phyloP scores from a whole-genome alignment of 495 filamentous ascomycete genomes.

The Hypoxylon intermedium region DNA sequence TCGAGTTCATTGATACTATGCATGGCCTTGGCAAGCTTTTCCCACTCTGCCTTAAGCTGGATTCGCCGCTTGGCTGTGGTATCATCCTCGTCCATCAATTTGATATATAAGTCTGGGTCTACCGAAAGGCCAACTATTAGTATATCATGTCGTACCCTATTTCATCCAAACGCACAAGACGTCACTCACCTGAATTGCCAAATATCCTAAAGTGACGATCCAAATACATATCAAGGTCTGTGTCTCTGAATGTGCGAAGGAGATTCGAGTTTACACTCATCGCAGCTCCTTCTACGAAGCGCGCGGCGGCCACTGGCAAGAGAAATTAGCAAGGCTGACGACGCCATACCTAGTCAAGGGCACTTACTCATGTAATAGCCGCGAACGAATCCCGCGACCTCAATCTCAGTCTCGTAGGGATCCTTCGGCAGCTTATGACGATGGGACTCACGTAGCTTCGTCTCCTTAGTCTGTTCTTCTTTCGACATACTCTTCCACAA shows the following conservation, averaged over 20 bases:
- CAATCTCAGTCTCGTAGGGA: conserved; percentile 54
- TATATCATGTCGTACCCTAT: background rate
- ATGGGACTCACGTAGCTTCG: conserved; percentile 36
- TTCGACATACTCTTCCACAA: conserved; percentile 46
- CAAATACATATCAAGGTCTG: conserved; percentile 42
- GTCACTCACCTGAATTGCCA: conserved; percentile 28
- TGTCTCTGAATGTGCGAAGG: conserved; percentile 44
- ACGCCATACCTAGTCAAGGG: background rate
- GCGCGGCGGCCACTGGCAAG: conserved; percentile 47
- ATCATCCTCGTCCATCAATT: conserved; percentile 56
- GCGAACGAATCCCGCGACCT: conserved; percentile 56
- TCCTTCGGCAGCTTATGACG: conserved; percentile 51
- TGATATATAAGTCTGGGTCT: conserved; percentile 43
- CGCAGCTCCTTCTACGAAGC: conserved; percentile 58
- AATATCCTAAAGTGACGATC: conserved; percentile 51
- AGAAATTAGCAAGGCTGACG: conserved; percentile 5
- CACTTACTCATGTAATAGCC: conserved; percentile 58
- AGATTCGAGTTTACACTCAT: conserved; percentile 56
- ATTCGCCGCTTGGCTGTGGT: conserved; percentile 44
- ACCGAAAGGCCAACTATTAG: conserved; percentile 8
- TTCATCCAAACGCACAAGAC: background rate
- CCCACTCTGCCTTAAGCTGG: conserved; percentile 47
- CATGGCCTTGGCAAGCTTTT: conserved; percentile 51
- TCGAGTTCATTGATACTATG: conserved; percentile 47
- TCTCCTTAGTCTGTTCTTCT: conserved; percentile 42